Percentiles rank a stretch among this genome's conserved stretches.
Conservation (phyloP, 164 flowering plant species). For the Kingdonia uniflora region DNA sequence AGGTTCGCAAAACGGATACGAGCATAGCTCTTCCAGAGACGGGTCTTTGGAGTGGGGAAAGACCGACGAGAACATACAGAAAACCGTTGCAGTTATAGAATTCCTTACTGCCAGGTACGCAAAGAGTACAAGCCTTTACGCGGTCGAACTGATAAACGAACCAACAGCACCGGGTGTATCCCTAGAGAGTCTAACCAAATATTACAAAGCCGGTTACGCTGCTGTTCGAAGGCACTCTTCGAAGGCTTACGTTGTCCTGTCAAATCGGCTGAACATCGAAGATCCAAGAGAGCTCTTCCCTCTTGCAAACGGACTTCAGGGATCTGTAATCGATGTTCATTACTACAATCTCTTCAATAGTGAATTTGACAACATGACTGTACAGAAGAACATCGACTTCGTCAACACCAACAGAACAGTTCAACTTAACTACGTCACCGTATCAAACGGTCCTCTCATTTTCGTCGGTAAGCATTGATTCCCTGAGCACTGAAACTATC, state of each 20-base stretch:
- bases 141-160: slow-evolving; percentile 64
- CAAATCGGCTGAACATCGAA: slow-evolving; percentile 28
- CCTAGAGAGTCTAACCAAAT: slow-evolving; percentile 32
- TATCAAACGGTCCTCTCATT: slow-evolving; percentile 48
- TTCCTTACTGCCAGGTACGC: slow-evolving; percentile 57
- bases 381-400: slow-evolving; percentile 53
- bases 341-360: slow-evolving; percentile 41
- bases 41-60: slow-evolving; percentile 52
- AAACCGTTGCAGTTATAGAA: slow-evolving; percentile 50
- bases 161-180: slow-evolving; percentile 43
- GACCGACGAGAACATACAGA: slow-evolving; percentile 38
- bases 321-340: slow-evolving; percentile 54
- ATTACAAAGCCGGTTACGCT: slow-evolving; percentile 44
- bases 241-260: slow-evolving; percentile 40
- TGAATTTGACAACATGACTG: slow-evolving; percentile 27
- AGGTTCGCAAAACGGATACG: slow-evolving; percentile 56
- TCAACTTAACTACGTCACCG: slow-evolving; percentile 26
- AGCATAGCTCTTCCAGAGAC: slow-evolving; percentile 61
- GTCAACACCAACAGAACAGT: slow-evolving; percentile 30
- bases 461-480: no score
- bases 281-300: slow-evolving; percentile 46
- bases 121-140: slow-evolving; percentile 39
- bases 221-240: slow-evolving; percentile 46
- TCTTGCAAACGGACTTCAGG: slow-evolving; percentile 25
- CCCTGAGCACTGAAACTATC: no score